Base-by-base conservation (phyloP, 2,329 filamentous ascomycete species). In the Penicillium sp. region DNA sequence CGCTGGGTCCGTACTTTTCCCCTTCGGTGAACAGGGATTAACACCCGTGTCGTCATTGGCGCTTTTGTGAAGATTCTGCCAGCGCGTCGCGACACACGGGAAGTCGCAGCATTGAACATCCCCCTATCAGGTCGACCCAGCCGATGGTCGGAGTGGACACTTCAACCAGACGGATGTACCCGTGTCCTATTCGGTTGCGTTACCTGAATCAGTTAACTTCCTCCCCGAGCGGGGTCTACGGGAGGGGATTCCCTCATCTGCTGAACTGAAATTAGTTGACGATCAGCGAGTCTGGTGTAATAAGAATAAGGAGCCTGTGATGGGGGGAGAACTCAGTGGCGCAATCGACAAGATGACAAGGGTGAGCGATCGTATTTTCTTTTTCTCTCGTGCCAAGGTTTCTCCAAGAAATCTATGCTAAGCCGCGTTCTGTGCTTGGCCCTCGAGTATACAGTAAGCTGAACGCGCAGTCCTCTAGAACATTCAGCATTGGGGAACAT, bases 81-180 rank as follows among this genome's bases (percentile, higher is more conserved):
- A 46, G 43, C 43, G 43, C 43, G 23, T 46, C 21, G 14, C 43
- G 25, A 46, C 31, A 47, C 45, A 31, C 45, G 45, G 45, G 16
- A 48, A 37, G 31, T 35, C 11, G 13, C 47, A 25, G 39, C 13
- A 21, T 3, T 10, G 4, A 23, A 23, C 16, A 29, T 46, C 14
- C 29, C 19, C 46, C 29, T 14, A 16, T 37, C 46, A 19, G n/a
- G 14, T 29, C 35, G 13, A 25, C 11, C 16, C n/a, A 21, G 14
- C 21, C n/a, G 31, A 19, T 16, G 11, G 31, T 14, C 35, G 14
- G 27, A 44, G 39, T 45, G 50, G 42, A 25, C 50, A 45, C 35
- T 42, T 35, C 27, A 35, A 46, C 50, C 50, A 46, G 27, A 53
- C 50, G 50, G 50, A 53, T 47, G 43, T 53, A 53, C 50, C 50